Evolutionary conservation across 208 protist species (phyloP).

Genomic region (Trypanosoma scelopori): DNA sequence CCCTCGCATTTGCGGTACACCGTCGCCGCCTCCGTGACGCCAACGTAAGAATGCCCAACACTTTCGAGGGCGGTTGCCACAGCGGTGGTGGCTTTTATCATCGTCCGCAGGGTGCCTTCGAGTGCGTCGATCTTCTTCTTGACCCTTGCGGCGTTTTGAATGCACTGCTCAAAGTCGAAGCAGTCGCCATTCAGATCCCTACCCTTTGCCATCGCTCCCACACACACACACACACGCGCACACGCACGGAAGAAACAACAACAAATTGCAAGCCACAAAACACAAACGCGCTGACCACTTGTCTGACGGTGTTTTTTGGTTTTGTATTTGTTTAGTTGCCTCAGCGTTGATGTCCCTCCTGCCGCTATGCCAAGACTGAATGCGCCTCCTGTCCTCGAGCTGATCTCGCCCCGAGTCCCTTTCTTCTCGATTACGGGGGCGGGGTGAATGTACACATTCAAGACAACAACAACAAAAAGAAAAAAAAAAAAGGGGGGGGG

Average conservation of each 20-base stretch:
- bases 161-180: conserved; percentile 43
- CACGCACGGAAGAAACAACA: conserved; percentile 8
- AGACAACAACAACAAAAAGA: no score
- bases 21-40: conserved; percentile 28
- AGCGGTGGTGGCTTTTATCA: conserved; percentile 35
- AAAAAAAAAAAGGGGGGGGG: no score
- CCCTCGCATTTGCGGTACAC: neutral
- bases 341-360: no score
- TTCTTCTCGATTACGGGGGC: no score
- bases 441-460: no score
- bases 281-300: neutral
- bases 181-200: conserved; percentile 31
- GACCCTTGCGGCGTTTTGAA: conserved; percentile 46
- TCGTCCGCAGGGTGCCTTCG: conserved; percentile 29
- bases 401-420: no score
- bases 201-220: conserved; percentile 8
- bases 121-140: conserved; percentile 38
- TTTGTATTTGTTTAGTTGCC: no score
- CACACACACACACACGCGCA: conserved; percentile 6
- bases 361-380: no score
- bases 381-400: no score
- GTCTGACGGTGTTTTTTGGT: no score
- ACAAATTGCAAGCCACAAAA: conserved; percentile 8
- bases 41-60: conserved; percentile 44
- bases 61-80: conserved; percentile 32